Conservation (phyloP, 2,329 filamentous ascomycete genomes). For the Trichoderma asperellum region DNA sequence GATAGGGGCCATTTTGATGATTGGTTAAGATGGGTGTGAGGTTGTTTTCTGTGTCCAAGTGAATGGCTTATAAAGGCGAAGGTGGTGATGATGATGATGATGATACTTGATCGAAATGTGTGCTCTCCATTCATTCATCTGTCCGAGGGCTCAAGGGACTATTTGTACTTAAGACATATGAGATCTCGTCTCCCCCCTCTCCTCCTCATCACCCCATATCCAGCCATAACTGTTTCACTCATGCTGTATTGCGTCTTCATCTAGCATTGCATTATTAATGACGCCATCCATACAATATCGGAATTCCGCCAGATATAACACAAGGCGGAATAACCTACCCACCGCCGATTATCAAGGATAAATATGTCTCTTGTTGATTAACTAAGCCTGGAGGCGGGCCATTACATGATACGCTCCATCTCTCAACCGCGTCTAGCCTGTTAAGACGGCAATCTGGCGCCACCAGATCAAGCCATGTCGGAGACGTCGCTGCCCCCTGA, state of each 20-base stretch:
- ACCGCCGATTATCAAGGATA: background rate
- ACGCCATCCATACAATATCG: background rate
- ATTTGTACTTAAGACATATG: background rate
- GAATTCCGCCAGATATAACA: background rate
- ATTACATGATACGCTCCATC: background rate
- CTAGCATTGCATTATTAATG: background rate
- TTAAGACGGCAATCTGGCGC: background rate
- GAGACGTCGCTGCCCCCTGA: background rate
- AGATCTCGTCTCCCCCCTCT: background rate
- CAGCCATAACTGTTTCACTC: background rate
- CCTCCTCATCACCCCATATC: background rate
- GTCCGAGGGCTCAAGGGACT: background rate
- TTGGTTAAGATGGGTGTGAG: background rate
- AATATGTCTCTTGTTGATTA: conserved; percentile 2
- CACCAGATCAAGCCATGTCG: background rate
- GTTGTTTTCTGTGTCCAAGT: background rate
- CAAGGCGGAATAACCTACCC: background rate
- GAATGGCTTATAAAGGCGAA: background rate
- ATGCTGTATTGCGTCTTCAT: background rate
- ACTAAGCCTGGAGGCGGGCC: background rate
- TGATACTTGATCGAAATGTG: background rate
- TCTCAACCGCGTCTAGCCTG: background rate
- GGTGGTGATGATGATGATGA: background rate
- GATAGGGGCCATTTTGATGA: conserved; percentile 31
- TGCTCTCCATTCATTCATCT: background rate